phyloP scores from a whole-genome alignment of 1,284 basidiomycete genomes.

The Cryptococcus sp. region DNA sequence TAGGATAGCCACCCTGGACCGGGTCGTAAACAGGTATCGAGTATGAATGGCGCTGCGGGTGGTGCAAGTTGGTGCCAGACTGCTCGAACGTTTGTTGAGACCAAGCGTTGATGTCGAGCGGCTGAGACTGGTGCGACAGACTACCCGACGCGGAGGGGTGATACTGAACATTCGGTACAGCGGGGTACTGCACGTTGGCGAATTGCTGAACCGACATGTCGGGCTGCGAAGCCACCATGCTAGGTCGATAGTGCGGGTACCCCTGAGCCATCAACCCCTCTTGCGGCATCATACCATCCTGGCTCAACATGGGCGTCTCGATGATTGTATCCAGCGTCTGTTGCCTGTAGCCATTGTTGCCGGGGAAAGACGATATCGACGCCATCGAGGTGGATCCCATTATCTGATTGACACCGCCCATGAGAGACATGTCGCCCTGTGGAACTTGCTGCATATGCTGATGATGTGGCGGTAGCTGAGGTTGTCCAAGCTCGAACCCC shows the following conservation, averaged over 20 bases:
- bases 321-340: slow-evolving; percentile 16
- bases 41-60: background rate
- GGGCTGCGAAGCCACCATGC: background rate
- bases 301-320: slow-evolving; percentile 12
- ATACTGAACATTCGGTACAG: slow-evolving; percentile 1
- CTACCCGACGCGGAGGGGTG: too few relatives aligned
- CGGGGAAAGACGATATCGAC: slow-evolving; percentile 17
- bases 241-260: background rate
- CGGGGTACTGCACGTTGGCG: background rate
- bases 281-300: slow-evolving; percentile 13
- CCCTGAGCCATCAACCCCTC: slow-evolving; percentile 7
- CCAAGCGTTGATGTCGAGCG: slow-evolving; percentile 16
- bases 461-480: background rate
- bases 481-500: slow-evolving; percentile 4
- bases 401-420: slow-evolving; percentile 6
- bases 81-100: slow-evolving; percentile 11
- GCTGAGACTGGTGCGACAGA: slow-evolving; percentile 3
- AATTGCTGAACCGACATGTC: slow-evolving; percentile 1
- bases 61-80: background rate
- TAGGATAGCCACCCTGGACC: too few relatives aligned
- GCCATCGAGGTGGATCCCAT: slow-evolving; percentile 19
- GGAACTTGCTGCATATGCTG: background rate
- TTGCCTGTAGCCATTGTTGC: slow-evolving; percentile 8
- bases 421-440: slow-evolving; percentile 12
- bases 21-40: background rate